Conservation (phyloP, 2,329 filamentous ascomycete genomes). For the Stagonosporopsis rhizophila region DNA sequence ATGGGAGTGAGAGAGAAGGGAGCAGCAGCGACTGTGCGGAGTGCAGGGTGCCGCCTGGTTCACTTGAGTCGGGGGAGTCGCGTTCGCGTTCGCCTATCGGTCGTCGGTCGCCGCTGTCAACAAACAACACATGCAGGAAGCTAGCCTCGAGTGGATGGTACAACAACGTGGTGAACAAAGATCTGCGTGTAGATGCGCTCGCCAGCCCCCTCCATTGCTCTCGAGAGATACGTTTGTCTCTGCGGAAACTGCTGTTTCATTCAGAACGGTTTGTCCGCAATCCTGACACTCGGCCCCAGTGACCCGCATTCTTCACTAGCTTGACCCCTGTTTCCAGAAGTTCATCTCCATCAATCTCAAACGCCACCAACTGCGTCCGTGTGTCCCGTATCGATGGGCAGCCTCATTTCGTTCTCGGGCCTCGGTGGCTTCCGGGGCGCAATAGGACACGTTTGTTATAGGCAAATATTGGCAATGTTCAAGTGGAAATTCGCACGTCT, state of each 20-base stretch:
- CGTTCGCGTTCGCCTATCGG: constrained; percentile 7
- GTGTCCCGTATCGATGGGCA: constrained; percentile 8
- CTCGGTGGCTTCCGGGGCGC: constrained; percentile 3
- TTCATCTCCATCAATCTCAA: constrained; percentile 15
- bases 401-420: constrained; percentile 10
- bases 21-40: constrained; percentile 24
- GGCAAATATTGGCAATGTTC: neutral
- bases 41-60: constrained; percentile 4
- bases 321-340: constrained; percentile 23
- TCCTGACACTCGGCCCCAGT: constrained; percentile 17
- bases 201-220: constrained; percentile 12
- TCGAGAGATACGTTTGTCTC: neutral
- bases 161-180: constrained; percentile 11
- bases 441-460: constrained; percentile 2
- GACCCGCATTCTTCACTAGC: constrained; percentile 23
- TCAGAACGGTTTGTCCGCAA: constrained; percentile 9
- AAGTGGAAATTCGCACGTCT: constrained; percentile 8
- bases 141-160: constrained; percentile 13
- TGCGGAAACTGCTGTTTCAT: constrained; percentile 19
- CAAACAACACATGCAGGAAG: constrained; percentile 21
- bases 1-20: constrained; percentile 15
- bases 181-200: constrained; percentile 8
- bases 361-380: constrained; percentile 20
- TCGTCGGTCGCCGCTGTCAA: constrained; percentile 14
- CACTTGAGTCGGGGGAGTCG: constrained; percentile 18